Conservation (phyloP, 768 basidiomycete genomes). For the Termitomyces eurrhizus region DNA sequence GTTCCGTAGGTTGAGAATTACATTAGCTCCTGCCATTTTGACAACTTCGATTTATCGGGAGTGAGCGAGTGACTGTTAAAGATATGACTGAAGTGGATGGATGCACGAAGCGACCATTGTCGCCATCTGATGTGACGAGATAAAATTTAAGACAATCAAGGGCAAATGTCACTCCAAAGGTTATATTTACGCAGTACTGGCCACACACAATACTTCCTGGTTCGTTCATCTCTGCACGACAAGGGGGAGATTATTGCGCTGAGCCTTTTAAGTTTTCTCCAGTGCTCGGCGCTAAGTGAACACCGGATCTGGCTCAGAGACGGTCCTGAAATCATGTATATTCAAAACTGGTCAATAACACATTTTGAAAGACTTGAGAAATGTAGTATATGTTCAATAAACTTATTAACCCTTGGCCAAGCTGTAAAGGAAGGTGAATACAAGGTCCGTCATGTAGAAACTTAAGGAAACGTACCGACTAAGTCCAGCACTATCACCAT, state of each 20-base stretch:
- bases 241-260: not conserved
- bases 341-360: not conserved
- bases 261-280: not conserved
- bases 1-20: not conserved
- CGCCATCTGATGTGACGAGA: not conserved
- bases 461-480: slow-evolving; percentile 25
- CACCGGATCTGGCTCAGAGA: not conserved
- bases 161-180: not conserved
- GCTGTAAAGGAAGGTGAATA: not conserved
- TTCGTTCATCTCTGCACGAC: not conserved
- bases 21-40: not conserved
- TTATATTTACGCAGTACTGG: too few species aligned
- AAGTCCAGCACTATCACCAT: slow-evolving; percentile 44
- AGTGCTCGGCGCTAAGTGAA: not conserved
- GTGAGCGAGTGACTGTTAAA: not conserved
- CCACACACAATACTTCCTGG: not conserved
- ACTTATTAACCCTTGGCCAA: slow-evolving; percentile 13
- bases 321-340: not conserved
- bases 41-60: not conserved
- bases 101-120: not conserved
- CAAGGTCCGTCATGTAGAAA: not conserved
- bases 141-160: not conserved
- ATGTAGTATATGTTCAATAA: not conserved
- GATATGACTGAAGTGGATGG: not conserved
- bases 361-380: not conserved